phyloP scores from a whole-genome alignment of 2,329 filamentous ascomycete species.

The Clarireedia hainanense region DNA sequence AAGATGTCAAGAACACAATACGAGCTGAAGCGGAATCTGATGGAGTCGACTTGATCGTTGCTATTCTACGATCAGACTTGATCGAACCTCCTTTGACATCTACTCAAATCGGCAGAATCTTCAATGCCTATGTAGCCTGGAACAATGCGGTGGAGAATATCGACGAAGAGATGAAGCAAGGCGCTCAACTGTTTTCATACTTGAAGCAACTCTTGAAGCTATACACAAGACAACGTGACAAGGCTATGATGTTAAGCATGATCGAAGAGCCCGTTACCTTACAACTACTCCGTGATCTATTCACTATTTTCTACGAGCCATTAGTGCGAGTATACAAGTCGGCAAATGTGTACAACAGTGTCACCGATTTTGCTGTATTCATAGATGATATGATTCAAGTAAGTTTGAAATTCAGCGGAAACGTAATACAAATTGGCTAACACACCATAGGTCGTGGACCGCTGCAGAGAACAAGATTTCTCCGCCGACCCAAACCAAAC shows the following conservation, averaged over 20 bases:
- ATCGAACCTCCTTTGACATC: slow-evolving; percentile 63
- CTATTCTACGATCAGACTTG: slow-evolving; percentile 71
- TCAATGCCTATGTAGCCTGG: slow-evolving; percentile 94
- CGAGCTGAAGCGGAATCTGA: slow-evolving; percentile 66
- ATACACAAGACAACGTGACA: slow-evolving; percentile 84
- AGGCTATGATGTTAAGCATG: slow-evolving; percentile 91
- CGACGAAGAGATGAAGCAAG: slow-evolving; percentile 80
- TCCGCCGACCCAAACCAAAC: slow-evolving; percentile 96
- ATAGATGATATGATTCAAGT: slow-evolving; percentile 88
- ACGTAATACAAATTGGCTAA: slow-evolving; percentile 12
- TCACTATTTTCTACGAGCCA: slow-evolving; percentile 98
- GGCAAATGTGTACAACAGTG: slow-evolving; percentile 94
- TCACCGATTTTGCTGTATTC: slow-evolving; percentile 92
- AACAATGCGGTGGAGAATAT: slow-evolving; percentile 88
- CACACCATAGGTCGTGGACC: slow-evolving; percentile 49
- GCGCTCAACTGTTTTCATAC: slow-evolving; percentile 86
- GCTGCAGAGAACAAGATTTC: slow-evolving; percentile 65
- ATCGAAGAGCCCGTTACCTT: slow-evolving; percentile 97
- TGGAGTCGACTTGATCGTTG: slow-evolving; percentile 76
- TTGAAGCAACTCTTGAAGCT: slow-evolving; percentile 93
- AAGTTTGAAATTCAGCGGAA: slow-evolving; percentile 15
- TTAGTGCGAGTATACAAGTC: slow-evolving; percentile 97
- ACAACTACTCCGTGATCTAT: slow-evolving; percentile 90
- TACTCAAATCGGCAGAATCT: slow-evolving; percentile 74
- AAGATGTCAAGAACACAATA: slow-evolving; percentile 66